Evolutionary conservation across 768 basidiomycete genomes (phyloP), one percentile per base, ranked within the genome.

Genomic region (Termitomyces sp.): DNA sequence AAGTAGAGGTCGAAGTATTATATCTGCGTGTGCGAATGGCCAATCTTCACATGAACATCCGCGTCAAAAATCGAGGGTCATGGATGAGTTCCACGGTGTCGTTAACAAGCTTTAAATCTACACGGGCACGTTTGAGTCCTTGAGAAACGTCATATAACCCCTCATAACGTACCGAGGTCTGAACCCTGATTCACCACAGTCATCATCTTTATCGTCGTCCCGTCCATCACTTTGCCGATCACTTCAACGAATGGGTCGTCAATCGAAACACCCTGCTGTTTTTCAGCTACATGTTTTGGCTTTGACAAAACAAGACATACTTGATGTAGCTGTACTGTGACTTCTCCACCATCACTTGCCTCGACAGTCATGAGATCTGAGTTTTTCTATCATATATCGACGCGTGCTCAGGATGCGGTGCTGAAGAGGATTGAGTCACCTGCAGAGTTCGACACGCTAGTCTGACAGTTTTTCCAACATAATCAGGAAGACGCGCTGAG

Each of bases 261-360:
- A 55, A 87, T 74, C 50, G 78, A 72, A 28, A 77, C 69, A 60
- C 77, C 79, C 81, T 84, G 56, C 44, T 42, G 35, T 55, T 55
- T 45, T 18, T 51, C 20, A 48, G 57, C 18, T 20, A 15, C 22
- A 50, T 9, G 11, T 45, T 53, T 50, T 48, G 15, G 48, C 16
- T 56, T 66, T 40, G 52, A 60, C 24, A 36, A 39, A 42, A 62
- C 8, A n/a, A 6, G 33, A 58, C 75, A 67, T 52, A 86, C 87
- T 59, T 70, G 63, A 4, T 65, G 63, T n/a, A 84, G 66, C 15
- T 68, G 67, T 20, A 89, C 72, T 24, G 73, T 74, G 7, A 89
- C 84, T 68, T 91, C 76, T 0, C 84, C 86, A 1, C 85, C 88
- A 67, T 93, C 92, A 48, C 80, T 79, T 0, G 90, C 83, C 62